phyloP scores from a whole-genome alignment of 73 alveolate genomes.

The Diophrys sp. region DNA sequence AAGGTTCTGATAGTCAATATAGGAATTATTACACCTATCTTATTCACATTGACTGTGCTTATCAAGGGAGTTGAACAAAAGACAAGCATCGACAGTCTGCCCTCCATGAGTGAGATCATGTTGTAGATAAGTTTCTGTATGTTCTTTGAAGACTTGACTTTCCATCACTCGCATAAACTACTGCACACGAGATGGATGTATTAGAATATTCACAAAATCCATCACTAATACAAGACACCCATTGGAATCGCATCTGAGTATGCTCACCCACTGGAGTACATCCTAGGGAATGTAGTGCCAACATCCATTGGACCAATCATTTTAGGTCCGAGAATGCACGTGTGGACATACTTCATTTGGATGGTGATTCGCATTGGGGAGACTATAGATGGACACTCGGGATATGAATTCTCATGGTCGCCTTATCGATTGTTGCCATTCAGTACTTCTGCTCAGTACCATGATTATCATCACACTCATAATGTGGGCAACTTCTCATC shows the following conservation, averaged over 20 bases:
- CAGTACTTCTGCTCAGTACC: constrained; percentile 61
- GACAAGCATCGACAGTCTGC: constrained; percentile 28
- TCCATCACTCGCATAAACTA: constrained; percentile 64
- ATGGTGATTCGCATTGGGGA: constrained; percentile 51
- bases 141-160: constrained; percentile 66
- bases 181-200: constrained; percentile 65
- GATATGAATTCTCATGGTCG: constrained; percentile 82
- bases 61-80: constrained; percentile 8
- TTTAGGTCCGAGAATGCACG: constrained; percentile 62
- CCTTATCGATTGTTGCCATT: constrained; percentile 71
- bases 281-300: constrained; percentile 56
- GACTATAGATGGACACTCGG: constrained; percentile 82
- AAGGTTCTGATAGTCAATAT: neutral
- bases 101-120: constrained; percentile 41
- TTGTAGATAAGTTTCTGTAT: constrained; percentile 52
- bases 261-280: constrained; percentile 66
- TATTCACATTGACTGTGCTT: neutral
- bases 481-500: constrained; percentile 72
- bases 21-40: neutral
- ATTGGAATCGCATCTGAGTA: constrained; percentile 75
- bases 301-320: constrained; percentile 46
- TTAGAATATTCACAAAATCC: constrained; percentile 57
- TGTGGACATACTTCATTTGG: constrained; percentile 61
- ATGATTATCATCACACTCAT: constrained; percentile 77
- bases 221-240: constrained; percentile 69